These are phyloP conservation scores for Pseudocercospora macadamiae DNA, from an alignment of 2,329 filamentous ascomycete genomes.

Conservation along the genomic window DNA sequence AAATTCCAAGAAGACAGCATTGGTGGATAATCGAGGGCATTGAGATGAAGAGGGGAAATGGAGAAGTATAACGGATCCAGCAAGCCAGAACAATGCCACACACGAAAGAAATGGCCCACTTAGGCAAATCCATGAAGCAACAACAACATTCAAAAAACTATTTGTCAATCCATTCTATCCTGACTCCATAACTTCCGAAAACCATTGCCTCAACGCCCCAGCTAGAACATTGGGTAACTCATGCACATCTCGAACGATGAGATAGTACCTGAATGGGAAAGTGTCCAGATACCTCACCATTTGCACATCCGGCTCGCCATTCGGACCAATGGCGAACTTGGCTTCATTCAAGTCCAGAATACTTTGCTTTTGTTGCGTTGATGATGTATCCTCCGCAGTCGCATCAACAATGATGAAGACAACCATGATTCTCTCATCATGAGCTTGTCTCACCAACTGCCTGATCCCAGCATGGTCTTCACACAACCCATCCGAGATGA, in stretches of 20 bases:
- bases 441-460: constrained; percentile 79
- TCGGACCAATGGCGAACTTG: constrained; percentile 72
- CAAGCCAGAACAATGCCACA: no score
- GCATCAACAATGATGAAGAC: constrained; percentile 96
- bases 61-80: no score
- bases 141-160: no score
- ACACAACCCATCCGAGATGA: constrained; percentile 92
- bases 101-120: no score
- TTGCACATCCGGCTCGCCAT: constrained; percentile 67
- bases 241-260: constrained; percentile 88
- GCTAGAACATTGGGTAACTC: constrained; percentile 89
- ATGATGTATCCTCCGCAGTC: constrained; percentile 27
- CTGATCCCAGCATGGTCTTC: constrained; percentile 85
- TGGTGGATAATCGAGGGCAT: no score
- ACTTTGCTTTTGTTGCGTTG: constrained; percentile 53
- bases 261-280: constrained; percentile 96
- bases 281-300: constrained; percentile 91
- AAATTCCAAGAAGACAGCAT: no score
- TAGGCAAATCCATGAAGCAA: no score
- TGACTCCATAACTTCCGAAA: constrained; percentile 68
- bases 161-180: no score
- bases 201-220: constrained; percentile 91
- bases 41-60: no score
- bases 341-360: constrained; percentile 90
- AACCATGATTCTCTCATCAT: constrained; percentile 94